phyloP scores from a whole-genome alignment of 257 asterid genomes.

The Salvia hispanica region DNA sequence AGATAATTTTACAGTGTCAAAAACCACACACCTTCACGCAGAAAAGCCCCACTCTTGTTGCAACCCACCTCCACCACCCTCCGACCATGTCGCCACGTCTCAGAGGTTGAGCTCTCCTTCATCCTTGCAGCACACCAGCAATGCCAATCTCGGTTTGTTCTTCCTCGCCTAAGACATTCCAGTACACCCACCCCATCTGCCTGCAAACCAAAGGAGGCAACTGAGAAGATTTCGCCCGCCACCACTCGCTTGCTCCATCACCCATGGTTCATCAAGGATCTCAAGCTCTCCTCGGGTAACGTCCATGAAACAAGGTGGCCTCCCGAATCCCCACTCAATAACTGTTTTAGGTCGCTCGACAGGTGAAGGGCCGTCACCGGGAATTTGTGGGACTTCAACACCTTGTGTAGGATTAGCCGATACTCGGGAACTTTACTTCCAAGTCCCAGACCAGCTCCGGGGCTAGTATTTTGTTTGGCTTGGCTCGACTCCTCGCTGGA shows the following conservation, averaged over 20 bases:
- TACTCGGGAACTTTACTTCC: conserved; percentile 76
- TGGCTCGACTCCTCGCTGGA: conserved; percentile 59
- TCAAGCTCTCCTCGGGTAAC: conserved; percentile 82
- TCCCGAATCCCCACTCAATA: conserved; percentile 85
- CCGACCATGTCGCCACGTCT: conserved; percentile 9
- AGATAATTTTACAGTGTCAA: conserved; percentile 43
- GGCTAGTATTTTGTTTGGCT: conserved; percentile 52
- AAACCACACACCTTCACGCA: conserved; percentile 33
- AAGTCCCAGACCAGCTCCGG: conserved; percentile 59
- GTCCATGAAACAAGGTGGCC: conserved; percentile 92
- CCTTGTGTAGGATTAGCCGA: conserved; percentile 75
- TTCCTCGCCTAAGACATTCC: conserved; percentile 13
- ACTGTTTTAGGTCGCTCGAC: conserved; percentile 76
- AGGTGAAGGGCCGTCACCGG: conserved; percentile 88
- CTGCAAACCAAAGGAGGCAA: conserved; percentile 23
- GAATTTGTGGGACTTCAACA: conserved; percentile 75
- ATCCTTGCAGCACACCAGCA: conserved; percentile 13
- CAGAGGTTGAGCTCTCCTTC: conserved; percentile 25
- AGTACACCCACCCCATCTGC: conserved; percentile 15
- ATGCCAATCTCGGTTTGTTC: conserved; percentile 19
- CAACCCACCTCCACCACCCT: conserved; percentile 27
- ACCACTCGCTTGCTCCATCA: conserved; percentile 37
- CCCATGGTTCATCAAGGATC: conserved; percentile 66
- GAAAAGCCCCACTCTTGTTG: neutral
- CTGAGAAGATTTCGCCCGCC: conserved; percentile 8